These are phyloP conservation scores for Botryosphaeria agaves DNA, from an alignment of 2,329 filamentous ascomycete species.

Conservation along the genomic window DNA sequence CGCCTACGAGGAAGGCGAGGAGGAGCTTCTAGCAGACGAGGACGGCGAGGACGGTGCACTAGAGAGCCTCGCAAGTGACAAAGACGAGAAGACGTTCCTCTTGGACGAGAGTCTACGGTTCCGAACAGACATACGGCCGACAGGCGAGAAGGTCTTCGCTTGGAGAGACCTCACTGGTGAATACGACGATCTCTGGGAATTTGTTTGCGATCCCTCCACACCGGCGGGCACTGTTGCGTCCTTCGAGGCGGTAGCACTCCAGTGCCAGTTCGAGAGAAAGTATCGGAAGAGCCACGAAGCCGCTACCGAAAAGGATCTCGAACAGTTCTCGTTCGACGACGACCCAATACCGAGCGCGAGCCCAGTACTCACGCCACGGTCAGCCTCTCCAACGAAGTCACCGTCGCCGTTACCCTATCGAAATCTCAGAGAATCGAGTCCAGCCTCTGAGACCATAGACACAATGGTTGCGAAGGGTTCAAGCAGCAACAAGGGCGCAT, in stretches of 20 bases:
- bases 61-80: slow-evolving; percentile 59
- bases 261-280: slow-evolving; percentile 97
- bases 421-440: slow-evolving; percentile 7
- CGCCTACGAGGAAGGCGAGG: slow-evolving; percentile 94
- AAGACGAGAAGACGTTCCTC: slow-evolving; percentile 93
- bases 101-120: slow-evolving; percentile 88
- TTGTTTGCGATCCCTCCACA: slow-evolving; percentile 71
- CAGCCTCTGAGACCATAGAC: neutral
- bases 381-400: slow-evolving; percentile 15
- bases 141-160: slow-evolving; percentile 71
- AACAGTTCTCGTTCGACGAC: slow-evolving; percentile 62
- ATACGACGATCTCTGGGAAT: slow-evolving; percentile 89
- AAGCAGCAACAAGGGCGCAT: slow-evolving; percentile 5
- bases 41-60: slow-evolving; percentile 65
- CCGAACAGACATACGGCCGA: slow-evolving; percentile 63
- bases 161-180: slow-evolving; percentile 95
- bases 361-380: slow-evolving; percentile 32
- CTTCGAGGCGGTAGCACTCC: slow-evolving; percentile 67
- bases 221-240: slow-evolving; percentile 53
- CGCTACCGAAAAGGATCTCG: slow-evolving; percentile 65
- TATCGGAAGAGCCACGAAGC: slow-evolving; percentile 64
- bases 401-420: slow-evolving; percentile 12
- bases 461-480: neutral
- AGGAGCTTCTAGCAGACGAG: slow-evolving; percentile 77
- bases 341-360: slow-evolving; percentile 45